phyloP scores from a whole-genome alignment of 768 basidiomycete genomes.

The Termitomyces sp. region DNA sequence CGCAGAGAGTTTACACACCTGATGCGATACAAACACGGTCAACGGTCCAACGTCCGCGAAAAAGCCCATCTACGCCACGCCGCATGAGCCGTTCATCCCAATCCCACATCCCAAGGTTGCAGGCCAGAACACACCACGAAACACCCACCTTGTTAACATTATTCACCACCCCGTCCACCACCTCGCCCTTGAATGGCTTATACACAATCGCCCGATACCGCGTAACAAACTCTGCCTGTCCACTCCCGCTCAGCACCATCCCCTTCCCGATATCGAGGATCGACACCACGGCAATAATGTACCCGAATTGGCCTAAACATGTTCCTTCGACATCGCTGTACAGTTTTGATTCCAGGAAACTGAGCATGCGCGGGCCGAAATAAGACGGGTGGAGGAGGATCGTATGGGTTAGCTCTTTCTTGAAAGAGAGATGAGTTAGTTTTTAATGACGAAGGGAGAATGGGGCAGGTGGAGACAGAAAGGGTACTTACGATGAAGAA shows the following conservation, averaged over 20 bases:
- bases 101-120: not conserved
- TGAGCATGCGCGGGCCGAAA: slow-evolving; percentile 93
- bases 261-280: slow-evolving; percentile 91
- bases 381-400: slow-evolving; percentile 97
- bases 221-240: slow-evolving; percentile 94
- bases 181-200: slow-evolving; percentile 99
- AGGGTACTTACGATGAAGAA: slow-evolving; percentile 54
- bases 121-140: not conserved
- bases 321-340: slow-evolving; percentile 97
- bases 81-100: not conserved
- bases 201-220: slow-evolving; percentile 96
- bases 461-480: not conserved
- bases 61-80: slow-evolving; percentile 84
- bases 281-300: slow-evolving; percentile 88
- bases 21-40: slow-evolving; percentile 92
- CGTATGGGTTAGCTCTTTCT: slow-evolving; percentile 98
- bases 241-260: slow-evolving; percentile 85
- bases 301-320: slow-evolving; percentile 92
- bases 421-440: slow-evolving; percentile 3
- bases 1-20: slow-evolving; percentile 46
- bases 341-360: slow-evolving; percentile 88
- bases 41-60: slow-evolving; percentile 96
- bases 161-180: slow-evolving; percentile 93
- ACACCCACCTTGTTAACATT: slow-evolving; percentile 87
- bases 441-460: not conserved